Base-by-base conservation (phyloP, 768 basidiomycete genomes). In the Pisolithus microcarpus region DNA sequence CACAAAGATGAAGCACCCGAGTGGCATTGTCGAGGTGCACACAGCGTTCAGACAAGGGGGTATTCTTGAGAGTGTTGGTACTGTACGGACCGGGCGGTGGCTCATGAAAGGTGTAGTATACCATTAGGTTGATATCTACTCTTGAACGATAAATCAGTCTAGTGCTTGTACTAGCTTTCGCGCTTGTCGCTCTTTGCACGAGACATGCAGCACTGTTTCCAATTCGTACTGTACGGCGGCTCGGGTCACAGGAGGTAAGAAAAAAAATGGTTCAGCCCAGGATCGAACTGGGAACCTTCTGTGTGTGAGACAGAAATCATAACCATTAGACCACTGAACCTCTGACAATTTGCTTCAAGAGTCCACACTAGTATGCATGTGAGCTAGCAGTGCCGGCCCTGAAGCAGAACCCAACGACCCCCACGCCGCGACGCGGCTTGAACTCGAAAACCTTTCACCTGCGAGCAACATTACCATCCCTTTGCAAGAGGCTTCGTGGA, bases 21-120 rank as follows among this genome's bases (percentile, higher is more conserved):
- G 84, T 30, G 87, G 86, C 2, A 56, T 77, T 15, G 82, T 87
- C 7, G 81, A 83, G 46, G 85, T 87, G 2, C 82, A 81, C 7
- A 81, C 84, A 1, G 71, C 75, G 47, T 72, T 84, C 55, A 65
- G 57, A 3, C 52, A 46, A 16, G 63, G 72, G 55, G 81, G 82
- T 10, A 49, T 38, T n/a, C 78, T 82, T 18, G 69, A 65, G 48
- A 80, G 76, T 55, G 85, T 81, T 2, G 79, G 77, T 56, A 84
- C 85, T 18, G 73, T 84, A 21, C 65, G 85, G 50, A 89, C 84
- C 2, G 87, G 85, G 1, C 73, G 83, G 52, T 69, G 81, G 56
- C 63, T 88, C 53, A 89, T 89, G 85, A 77, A 75, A 53, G 87
- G 87, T 0, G 70, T 64, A 0, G 84, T 84, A 1, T 87, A 77